Conservation (phyloP, 331 rosid species). For the Stylosanthes scabra region DNA sequence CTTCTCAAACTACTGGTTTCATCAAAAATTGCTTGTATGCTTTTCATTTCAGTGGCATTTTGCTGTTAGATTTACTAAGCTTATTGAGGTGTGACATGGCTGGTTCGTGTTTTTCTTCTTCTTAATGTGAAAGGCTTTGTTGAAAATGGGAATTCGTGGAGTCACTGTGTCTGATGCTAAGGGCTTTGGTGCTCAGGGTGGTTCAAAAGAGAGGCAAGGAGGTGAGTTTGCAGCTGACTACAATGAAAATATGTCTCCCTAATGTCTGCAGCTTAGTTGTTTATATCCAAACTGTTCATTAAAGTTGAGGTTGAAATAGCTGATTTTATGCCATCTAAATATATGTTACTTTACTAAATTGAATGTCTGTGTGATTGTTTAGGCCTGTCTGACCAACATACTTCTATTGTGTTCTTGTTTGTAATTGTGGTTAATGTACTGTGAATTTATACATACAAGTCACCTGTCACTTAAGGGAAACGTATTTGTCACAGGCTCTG, state of each 20-base stretch:
- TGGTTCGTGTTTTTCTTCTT: slow-evolving; percentile 20
- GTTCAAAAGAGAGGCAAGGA: slow-evolving; percentile 92
- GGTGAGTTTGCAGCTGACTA: slow-evolving; percentile 55
- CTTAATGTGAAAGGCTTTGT: slow-evolving; percentile 70
- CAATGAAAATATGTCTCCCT: slow-evolving; percentile 6
- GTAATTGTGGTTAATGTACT: neutral
- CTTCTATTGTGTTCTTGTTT: slow-evolving; percentile 3
- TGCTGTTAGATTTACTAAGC: slow-evolving; percentile 2
- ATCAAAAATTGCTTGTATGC: neutral
- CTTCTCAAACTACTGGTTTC: slow-evolving; percentile 28
- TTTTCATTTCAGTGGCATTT: neutral
- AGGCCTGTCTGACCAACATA: slow-evolving; percentile 17
- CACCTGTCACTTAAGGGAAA: slow-evolving; percentile 9
- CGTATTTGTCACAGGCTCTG: slow-evolving; percentile 69
- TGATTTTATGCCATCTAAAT: slow-evolving; percentile 16
- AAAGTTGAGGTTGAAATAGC: neutral
- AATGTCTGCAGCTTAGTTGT: slow-evolving; percentile 22
- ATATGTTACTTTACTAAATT: neutral
- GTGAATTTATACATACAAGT: slow-evolving; percentile 13
- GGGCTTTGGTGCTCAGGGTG: slow-evolving; percentile 98
- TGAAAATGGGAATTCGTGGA: slow-evolving; percentile 89
- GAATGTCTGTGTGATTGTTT: neutral
- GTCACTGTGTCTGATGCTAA: slow-evolving; percentile 87
- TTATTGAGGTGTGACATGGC: neutral
- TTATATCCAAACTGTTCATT: slow-evolving; percentile 4